Percentiles rank a stretch among this genome's conserved stretches.
These are phyloP conservation scores for Coemansia asiatica DNA, from an alignment of 192 early-diverging fungal species.

Conservation along the genomic window DNA sequence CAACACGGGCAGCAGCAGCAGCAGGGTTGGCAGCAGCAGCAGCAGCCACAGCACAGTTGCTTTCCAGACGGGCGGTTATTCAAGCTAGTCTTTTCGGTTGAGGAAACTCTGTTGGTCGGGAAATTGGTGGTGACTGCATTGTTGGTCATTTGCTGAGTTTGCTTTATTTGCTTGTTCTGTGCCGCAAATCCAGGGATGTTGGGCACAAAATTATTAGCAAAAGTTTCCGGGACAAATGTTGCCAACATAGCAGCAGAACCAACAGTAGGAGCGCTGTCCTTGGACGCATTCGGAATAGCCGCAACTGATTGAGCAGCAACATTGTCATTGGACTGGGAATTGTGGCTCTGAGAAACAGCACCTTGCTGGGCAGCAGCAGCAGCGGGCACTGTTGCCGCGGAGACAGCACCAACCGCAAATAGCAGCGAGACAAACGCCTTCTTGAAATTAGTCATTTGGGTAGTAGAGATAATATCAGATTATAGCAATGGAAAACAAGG, in stretches of 20 bases:
- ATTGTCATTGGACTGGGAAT: background rate
- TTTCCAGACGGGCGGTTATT: conserved; percentile 28
- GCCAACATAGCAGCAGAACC: conserved; percentile 2
- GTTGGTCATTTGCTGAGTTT: background rate
- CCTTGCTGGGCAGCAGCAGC: background rate
- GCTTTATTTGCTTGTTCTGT: background rate
- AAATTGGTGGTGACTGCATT: background rate
- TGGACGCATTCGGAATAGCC: background rate
- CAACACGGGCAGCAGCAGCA: conserved; percentile 44
- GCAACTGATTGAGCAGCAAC: background rate
- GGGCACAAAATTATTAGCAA: conserved; percentile 14
- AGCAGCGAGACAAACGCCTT: conserved; percentile 32
- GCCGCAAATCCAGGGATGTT: conserved; percentile 1
- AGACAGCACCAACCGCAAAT: conserved; percentile 28
- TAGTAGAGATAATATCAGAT: background rate
- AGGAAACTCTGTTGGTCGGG: background rate
- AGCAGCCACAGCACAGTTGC: conserved; percentile 46
- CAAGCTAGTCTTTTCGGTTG: background rate
- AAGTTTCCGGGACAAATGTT: conserved; percentile 1
- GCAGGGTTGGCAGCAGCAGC: conserved; percentile 46
- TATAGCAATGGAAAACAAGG: background rate
- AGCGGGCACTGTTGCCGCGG: conserved; percentile 18
- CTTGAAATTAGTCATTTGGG: conserved; percentile 23
- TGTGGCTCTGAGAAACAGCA: background rate
- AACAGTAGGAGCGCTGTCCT: conserved; percentile 1